A percentile compares a stretch with the other conserved stretches of the same genome.
Conservation (phyloP, 2,329 filamentous ascomycete genomes). For the Fusarium sulawesiense region DNA sequence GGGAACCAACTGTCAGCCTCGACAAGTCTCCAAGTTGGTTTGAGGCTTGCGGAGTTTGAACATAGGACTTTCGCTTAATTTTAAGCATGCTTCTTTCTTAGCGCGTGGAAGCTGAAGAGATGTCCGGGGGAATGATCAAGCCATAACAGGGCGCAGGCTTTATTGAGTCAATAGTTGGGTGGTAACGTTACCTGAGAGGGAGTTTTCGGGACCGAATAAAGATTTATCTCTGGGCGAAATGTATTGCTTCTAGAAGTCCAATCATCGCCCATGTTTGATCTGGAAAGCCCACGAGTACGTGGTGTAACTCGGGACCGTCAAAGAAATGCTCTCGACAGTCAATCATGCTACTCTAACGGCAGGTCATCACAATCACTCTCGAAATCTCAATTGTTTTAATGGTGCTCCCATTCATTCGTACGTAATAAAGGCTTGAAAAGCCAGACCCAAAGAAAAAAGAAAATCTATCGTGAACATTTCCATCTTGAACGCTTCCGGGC, state of each 20-base stretch:
- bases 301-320: too few relatives aligned
- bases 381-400: not conserved
- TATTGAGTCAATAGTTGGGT: not conserved
- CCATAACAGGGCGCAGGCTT: not conserved
- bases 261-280: too few relatives aligned
- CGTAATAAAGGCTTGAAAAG: constrained; percentile 42
- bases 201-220: not conserved
- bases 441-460: constrained; percentile 45
- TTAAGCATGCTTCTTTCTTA: not conserved
- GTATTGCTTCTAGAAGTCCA: not conserved
- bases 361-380: not conserved
- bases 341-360: not conserved
- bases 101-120: not conserved
- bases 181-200: not conserved
- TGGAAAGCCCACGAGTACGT: too few relatives aligned
- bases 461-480: constrained; percentile 52
- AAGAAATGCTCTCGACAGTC: not conserved
- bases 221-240: not conserved
- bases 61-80: not conserved
- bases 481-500: constrained; percentile 45
- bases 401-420: constrained; percentile 40
- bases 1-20: too few relatives aligned
- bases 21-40: not conserved
- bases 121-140: not conserved
- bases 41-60: not conserved